A percentile compares a stretch with the other conserved stretches of the same genome.
These are phyloP conservation scores for Scleroderma bovista DNA, from an alignment of 768 basidiomycete genomes.

Conservation along the genomic window DNA sequence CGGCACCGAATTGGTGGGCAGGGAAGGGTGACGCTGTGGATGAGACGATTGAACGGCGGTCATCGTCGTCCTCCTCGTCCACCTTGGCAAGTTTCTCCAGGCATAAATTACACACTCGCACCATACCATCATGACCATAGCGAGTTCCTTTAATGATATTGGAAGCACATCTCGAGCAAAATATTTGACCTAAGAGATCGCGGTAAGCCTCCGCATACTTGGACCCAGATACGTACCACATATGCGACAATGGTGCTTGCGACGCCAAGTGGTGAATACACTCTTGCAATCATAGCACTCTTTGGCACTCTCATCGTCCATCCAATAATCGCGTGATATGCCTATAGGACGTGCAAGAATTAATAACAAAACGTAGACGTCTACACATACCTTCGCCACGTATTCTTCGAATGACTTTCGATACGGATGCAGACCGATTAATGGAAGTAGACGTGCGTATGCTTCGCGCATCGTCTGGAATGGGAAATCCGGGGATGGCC, in stretches of 20 bases:
- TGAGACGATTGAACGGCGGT: conserved; percentile 75
- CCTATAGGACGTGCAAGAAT: conserved; percentile 36
- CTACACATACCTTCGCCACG: conserved; percentile 72
- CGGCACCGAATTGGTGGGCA: conserved; percentile 66
- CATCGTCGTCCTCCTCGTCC: conserved; percentile 87
- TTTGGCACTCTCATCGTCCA: conserved; percentile 94
- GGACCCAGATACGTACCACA: conserved; percentile 55
- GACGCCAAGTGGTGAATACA: conserved; percentile 87
- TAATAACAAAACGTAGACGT: conserved; percentile 5
- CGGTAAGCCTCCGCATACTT: not conserved
- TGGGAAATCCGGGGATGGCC: conserved; percentile 87
- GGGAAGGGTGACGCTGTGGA: conserved; percentile 65
- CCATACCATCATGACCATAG: conserved; percentile 92
- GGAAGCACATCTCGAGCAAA: conserved; percentile 94
- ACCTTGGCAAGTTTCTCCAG: conserved; percentile 87
- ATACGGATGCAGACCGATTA: conserved; percentile 77
- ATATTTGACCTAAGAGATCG: conserved; percentile 76
- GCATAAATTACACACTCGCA: conserved; percentile 94
- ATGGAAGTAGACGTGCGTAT: conserved; percentile 68
- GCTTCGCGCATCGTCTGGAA: conserved; percentile 86
- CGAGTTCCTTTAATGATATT: conserved; percentile 93
- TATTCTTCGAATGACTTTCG: conserved; percentile 85
- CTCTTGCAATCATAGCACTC: conserved; percentile 97
- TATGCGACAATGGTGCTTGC: conserved; percentile 97
- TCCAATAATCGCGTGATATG: conserved; percentile 95